Percentiles rank a stretch among this genome's conserved stretches.
phyloP scores from a whole-genome alignment of 441 rosid genomes.

The Pelargonium cotyledonis region DNA sequence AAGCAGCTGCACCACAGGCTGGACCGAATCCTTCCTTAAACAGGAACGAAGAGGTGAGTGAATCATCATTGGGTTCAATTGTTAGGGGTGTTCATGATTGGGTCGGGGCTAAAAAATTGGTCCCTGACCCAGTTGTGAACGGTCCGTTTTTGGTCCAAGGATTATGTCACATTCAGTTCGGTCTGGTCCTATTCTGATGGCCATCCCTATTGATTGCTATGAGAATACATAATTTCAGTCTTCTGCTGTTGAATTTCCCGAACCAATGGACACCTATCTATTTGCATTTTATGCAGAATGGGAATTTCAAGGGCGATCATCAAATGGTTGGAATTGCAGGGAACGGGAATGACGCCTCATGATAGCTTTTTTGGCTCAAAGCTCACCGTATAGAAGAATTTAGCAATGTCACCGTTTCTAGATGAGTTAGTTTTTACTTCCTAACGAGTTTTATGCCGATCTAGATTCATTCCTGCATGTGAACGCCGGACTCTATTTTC shows the following conservation, averaged over 20 bases:
- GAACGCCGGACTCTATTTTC: no score
- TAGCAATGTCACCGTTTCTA: neutral
- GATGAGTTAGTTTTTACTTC: no score
- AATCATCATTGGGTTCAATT: neutral
- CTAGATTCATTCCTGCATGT: no score
- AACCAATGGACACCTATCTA: constrained; percentile 5
- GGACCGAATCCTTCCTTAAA: constrained; percentile 28
- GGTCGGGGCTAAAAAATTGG: no score
- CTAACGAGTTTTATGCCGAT: no score
- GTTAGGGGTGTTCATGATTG: neutral
- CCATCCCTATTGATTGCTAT: neutral
- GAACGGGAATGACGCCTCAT: constrained; percentile 28
- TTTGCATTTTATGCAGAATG: constrained; percentile 28
- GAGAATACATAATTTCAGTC: neutral
- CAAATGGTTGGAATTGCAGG: constrained; percentile 25
- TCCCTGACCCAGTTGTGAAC: no score
- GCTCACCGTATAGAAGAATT: neutral
- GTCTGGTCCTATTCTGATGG: no score
- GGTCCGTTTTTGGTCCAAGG: no score
- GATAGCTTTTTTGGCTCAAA: constrained; percentile 20
- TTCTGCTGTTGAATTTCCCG: constrained; percentile 2
- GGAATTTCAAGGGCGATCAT: constrained; percentile 34
- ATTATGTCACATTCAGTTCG: no score
- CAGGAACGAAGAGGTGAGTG: constrained; percentile 37
- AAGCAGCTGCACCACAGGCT: constrained; percentile 33